Evolutionary conservation across 495 filamentous ascomycete genomes (phyloP).

Genomic region (Stereocaulon alpinum): DNA sequence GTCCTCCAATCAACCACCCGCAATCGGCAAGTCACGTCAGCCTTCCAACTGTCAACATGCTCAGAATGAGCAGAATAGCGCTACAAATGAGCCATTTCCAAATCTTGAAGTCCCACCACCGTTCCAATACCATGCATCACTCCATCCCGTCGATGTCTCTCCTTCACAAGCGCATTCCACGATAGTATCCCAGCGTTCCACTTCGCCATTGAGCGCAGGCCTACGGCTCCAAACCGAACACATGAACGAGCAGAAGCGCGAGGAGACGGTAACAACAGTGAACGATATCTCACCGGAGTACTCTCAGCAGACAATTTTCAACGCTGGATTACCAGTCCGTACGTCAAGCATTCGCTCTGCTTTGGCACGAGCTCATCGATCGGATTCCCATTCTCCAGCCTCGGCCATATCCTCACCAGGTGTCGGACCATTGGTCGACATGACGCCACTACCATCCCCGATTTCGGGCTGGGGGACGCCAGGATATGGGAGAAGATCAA

Average conservation of each 20-base stretch:
- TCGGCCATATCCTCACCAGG: constrained; percentile 58
- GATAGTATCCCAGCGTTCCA: constrained; percentile 13
- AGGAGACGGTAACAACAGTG: constrained; percentile 11
- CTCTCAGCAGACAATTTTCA: constrained; percentile 34
- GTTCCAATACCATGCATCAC: constrained; percentile 20
- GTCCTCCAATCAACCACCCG: neutral
- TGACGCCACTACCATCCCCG: constrained; percentile 89
- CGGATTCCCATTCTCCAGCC: constrained; percentile 49
- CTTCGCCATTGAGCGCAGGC: constrained; percentile 27
- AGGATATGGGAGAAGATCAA: constrained; percentile 52
- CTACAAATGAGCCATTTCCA: neutral
- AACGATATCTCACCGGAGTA: constrained; percentile 24
- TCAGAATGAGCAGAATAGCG: constrained; percentile 3
- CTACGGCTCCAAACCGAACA: constrained; percentile 30
- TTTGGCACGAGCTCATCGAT: constrained; percentile 32
- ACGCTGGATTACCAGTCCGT: constrained; percentile 36
- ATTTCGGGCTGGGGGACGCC: constrained; percentile 63
- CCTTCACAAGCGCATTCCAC: constrained; percentile 16
- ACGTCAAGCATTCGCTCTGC: constrained; percentile 43
- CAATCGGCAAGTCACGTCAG: neutral
- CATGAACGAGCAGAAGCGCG: constrained; percentile 22
- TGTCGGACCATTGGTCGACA: constrained; percentile 72
- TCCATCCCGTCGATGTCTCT: constrained; percentile 17
- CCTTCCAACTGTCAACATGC: neutral
- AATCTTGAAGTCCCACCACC: constrained; percentile 5